A percentile compares a stretch with the other conserved stretches of the same genome.
These are phyloP conservation scores for Tetraselmis chui DNA, from an alignment of 139 green algal genomes.

Conservation along the genomic window DNA sequence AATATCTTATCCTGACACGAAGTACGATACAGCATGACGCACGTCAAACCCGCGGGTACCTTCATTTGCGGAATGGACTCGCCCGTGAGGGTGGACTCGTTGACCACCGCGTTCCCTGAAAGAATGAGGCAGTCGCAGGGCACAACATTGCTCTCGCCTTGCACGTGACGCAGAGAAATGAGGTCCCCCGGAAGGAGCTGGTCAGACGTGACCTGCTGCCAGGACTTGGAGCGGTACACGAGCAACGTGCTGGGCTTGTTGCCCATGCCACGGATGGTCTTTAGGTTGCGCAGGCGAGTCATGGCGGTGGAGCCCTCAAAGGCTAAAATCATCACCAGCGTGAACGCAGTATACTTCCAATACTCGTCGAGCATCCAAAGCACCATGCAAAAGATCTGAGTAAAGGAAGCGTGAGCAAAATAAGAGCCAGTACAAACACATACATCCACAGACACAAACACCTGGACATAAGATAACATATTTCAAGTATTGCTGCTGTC, in stretches of 20 bases:
- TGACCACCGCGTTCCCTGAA: conserved; percentile 20
- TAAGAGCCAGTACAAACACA: not conserved
- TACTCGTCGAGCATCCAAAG: conserved; percentile 31
- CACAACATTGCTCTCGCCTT: conserved; percentile 5
- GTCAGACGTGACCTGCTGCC: conserved; percentile 14
- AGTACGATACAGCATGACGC: conserved; percentile 8
- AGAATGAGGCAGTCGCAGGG: conserved; percentile 25
- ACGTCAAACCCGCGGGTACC: conserved; percentile 6
- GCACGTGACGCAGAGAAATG: conserved; percentile 7
- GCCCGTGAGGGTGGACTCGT: conserved; percentile 25
- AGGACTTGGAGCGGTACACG: conserved; percentile 6
- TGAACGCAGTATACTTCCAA: conserved; percentile 32
- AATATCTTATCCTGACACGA: too few relatives aligned
- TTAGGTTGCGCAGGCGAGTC: conserved; percentile 21
- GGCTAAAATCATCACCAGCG: not conserved
- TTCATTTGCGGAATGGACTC: conserved; percentile 13
- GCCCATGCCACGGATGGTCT: conserved; percentile 22
- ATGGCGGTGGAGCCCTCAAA: conserved; percentile 18
- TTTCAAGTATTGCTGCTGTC: too few relatives aligned
- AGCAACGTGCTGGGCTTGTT: not conserved
- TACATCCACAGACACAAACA: too few relatives aligned
- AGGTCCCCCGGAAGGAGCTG: conserved; percentile 27
- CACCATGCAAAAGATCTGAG: conserved; percentile 16
- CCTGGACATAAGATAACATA: too few relatives aligned
- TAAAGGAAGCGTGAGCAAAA: not conserved